phyloP scores from a whole-genome alignment of 2,329 filamentous ascomycete genomes.

The Penicillium sclerotigenum region DNA sequence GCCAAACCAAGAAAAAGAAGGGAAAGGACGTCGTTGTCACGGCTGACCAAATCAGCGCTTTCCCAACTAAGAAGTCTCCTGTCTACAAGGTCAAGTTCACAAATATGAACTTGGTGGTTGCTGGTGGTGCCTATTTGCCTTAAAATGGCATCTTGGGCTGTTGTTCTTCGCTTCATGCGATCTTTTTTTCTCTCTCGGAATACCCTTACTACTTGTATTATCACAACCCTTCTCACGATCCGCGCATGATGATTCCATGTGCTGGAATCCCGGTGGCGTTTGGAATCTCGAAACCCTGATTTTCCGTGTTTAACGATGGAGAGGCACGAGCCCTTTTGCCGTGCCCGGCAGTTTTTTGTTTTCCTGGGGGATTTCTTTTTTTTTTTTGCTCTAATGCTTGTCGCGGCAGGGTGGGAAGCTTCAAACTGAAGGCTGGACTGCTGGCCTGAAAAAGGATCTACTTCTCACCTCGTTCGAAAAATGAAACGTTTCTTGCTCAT shows the following conservation, averaged over 20 bases:
- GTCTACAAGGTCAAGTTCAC: conserved; percentile 93
- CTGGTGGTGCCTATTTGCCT: conserved; percentile 68
- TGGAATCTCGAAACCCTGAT: conserved; percentile 7
- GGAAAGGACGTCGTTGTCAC: conserved; percentile 86
- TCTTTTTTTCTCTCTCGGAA: conserved; percentile 8
- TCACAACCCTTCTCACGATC: not conserved
- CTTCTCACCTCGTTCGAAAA: not conserved
- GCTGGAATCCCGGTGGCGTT: conserved; percentile 11
- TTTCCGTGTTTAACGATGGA: conserved; percentile 7
- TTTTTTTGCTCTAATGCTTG: not conserved
- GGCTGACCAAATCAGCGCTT: conserved; percentile 90
- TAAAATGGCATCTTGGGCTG: not conserved
- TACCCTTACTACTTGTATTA: conserved; percentile 16
- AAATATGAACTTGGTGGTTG: conserved; percentile 88
- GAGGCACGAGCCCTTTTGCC: conserved; percentile 3
- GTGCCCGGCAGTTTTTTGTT: not conserved
- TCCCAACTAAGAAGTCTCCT: conserved; percentile 92
- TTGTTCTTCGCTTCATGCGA: not conserved
- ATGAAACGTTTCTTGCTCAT: not conserved
- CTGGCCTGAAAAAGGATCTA: too few relatives aligned
- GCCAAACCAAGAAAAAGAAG: conserved; percentile 59
- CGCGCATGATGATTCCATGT: not conserved
- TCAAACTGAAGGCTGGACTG: not conserved
- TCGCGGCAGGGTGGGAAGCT: not conserved
- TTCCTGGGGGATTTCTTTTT: too few relatives aligned